Conservation (phyloP, 2,329 filamentous ascomycete genomes). For the Pseudocercospora musae region DNA sequence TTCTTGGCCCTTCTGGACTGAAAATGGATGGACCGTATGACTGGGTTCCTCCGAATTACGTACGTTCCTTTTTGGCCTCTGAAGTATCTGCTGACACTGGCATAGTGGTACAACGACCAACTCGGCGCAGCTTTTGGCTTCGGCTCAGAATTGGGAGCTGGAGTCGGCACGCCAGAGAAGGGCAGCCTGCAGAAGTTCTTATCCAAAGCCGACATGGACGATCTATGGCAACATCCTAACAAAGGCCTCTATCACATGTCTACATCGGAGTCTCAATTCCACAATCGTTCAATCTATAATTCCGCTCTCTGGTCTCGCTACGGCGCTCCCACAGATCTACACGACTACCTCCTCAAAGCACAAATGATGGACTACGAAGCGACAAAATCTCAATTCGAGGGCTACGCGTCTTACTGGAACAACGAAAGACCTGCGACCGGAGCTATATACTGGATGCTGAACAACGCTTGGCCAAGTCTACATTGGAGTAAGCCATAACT, state of each 20-base stretch:
- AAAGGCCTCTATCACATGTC: constrained; percentile 15
- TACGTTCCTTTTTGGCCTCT: background rate
- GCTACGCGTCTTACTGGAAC: constrained; percentile 11
- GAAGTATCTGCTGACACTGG: background rate
- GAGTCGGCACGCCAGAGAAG: constrained; percentile 13
- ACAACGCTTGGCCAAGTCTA: constrained; percentile 14
- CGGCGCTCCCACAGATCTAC: constrained; percentile 5
- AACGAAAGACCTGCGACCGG: constrained; percentile 7
- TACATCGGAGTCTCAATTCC: constrained; percentile 4
- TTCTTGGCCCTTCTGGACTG: constrained; percentile 7
- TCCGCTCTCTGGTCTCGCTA: constrained; percentile 5
- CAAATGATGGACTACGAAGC: constrained; percentile 17
- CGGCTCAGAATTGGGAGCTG: constrained; percentile 8
- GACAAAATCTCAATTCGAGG: constrained; percentile 8
- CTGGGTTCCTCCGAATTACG: constrained; percentile 14
- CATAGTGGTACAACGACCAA: constrained; percentile 8
- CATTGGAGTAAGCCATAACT: constrained; percentile 13
- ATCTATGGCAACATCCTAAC: constrained; percentile 9
- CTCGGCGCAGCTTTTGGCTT: constrained; percentile 13
- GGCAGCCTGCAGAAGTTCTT: constrained; percentile 12
- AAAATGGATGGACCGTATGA: constrained; percentile 15
- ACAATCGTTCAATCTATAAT: constrained; percentile 11
- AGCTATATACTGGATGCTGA: constrained; percentile 15
- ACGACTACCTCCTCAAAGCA: constrained; percentile 14
- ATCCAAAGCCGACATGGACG: constrained; percentile 2